These are phyloP conservation scores for Cantharellus anzutake DNA, from an alignment of 768 basidiomycete genomes.

Conservation along the genomic window DNA sequence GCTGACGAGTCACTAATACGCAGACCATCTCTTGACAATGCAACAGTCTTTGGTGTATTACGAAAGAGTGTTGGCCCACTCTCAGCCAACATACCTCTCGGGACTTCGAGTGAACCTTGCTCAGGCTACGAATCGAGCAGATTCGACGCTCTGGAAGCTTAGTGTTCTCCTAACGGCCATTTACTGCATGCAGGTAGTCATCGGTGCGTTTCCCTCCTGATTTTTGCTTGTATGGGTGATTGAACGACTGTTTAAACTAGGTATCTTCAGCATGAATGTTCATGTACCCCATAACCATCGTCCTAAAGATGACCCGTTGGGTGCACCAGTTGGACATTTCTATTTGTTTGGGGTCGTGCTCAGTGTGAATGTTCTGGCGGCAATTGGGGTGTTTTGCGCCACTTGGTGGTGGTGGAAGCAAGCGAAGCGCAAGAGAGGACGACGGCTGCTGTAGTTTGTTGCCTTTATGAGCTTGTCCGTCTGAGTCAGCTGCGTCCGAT, in stretches of 20 bases:
- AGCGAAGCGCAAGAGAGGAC: background rate
- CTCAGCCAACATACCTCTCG: conserved; percentile 69
- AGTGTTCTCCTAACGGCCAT: conserved; percentile 49
- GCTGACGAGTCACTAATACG: background rate
- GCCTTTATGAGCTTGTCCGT: too few species aligned
- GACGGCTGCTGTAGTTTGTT: background rate
- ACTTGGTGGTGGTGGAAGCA: background rate
- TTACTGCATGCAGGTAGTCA: conserved; percentile 37
- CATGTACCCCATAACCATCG: conserved; percentile 39
- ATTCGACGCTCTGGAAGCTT: conserved; percentile 46
- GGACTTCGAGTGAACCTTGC: conserved; percentile 48
- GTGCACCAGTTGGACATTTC: conserved; percentile 1
- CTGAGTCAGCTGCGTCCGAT: too few species aligned
- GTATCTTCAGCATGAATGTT: conserved; percentile 49
- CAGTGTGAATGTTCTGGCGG: background rate
- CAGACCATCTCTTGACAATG: conserved; percentile 79
- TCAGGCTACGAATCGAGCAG: conserved; percentile 39
- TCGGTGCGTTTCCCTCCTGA: conserved; percentile 13
- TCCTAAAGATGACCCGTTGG: background rate
- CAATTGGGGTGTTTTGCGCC: background rate
- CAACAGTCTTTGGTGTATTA: conserved; percentile 72
- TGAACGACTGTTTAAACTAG: conserved; percentile 19
- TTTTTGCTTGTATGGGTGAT: background rate
- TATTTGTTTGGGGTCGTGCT: background rate
- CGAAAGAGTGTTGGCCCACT: conserved; percentile 74